Conservation (phyloP, 768 basidiomycete species). For the Leccinum arenicola region DNA sequence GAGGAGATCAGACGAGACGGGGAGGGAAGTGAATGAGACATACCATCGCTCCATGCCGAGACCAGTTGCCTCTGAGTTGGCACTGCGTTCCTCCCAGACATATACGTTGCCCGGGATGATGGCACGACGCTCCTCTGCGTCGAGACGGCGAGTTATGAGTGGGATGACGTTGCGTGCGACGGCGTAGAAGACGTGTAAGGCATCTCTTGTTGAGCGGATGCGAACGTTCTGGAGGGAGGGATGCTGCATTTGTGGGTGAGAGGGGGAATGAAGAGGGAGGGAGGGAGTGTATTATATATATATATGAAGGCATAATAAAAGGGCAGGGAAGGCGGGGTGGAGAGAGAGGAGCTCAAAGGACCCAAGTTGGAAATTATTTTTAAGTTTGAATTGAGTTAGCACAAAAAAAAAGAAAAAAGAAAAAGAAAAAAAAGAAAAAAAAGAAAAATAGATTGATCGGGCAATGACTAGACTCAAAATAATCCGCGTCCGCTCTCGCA, state of each 20-base stretch:
- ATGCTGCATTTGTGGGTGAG: constrained; percentile 53
- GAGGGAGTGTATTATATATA: constrained; percentile 27
- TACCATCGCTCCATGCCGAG: constrained; percentile 86
- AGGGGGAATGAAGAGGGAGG: constrained; percentile 27
- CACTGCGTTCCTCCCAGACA: constrained; percentile 86
- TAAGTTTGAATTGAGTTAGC: constrained; percentile 60
- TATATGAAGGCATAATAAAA: constrained; percentile 28
- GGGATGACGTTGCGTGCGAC: constrained; percentile 67
- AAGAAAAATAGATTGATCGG: constrained; percentile 20
- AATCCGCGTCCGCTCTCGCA: neutral
- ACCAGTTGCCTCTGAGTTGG: constrained; percentile 77
- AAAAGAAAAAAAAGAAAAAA: neutral
- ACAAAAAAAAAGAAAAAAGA: constrained; percentile 6
- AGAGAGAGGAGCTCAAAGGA: constrained; percentile 16
- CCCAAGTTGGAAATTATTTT: constrained; percentile 38
- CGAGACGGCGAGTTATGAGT: constrained; percentile 77
- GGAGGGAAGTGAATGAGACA: constrained; percentile 8
- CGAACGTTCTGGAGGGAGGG: constrained; percentile 76
- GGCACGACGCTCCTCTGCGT: constrained; percentile 75
- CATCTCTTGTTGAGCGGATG: constrained; percentile 75
- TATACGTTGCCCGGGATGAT: constrained; percentile 79
- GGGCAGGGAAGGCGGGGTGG: constrained; percentile 17
- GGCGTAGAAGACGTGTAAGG: constrained; percentile 77
- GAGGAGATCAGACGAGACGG: neutral
- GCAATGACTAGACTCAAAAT: neutral